Base-by-base conservation (phyloP, 2,329 filamentous ascomycete species). In the Elsinoe australis region DNA sequence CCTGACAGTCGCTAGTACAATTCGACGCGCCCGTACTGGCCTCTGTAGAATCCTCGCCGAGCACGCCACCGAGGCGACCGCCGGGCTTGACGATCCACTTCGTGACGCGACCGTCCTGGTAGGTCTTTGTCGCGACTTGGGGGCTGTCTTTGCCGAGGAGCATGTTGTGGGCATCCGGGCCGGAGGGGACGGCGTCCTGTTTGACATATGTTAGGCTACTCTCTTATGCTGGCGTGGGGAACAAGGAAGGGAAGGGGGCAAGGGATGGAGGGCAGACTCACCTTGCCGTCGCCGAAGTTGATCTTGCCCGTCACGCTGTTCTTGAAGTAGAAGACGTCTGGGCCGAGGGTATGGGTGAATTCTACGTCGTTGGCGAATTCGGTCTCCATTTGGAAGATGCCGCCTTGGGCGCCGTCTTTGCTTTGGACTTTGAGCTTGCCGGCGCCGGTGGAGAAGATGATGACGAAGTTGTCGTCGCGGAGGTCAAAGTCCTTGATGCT, bases 381-480 rank as follows among this genome's bases (percentile, higher is more conserved):
- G 39, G 39, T 29, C 15, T 44, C 39, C 39, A 44, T 44, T 26
- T 44, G 39, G 39, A 44, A 44, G 39, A 44, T 44, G 14, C 39
- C 39, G 24, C 39, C 39, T 26, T 44, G 39, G 14, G 39, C 21
- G 12, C 21, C 39, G 28, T 44, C 39, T 17, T 44, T 44, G 39
- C 26, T 32, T 32, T 44, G 39, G 14, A 44, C 14, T n/a, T 44
- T 44, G 24, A 44, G 28, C 14, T 44, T 44, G 26, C 39, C 39
- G 2, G 8, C 24, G 15, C 24, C 24, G 5, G 39, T 44, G 17
- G 39, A 44, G 39, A 44, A 44, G 39, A 44, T 44, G 39, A 44
- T 44, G 39, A 29, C 28, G 26, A 44, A 44, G 17, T 28, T 24
- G 39, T 44, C 39, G 39, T 44, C 39, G n/a, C 17, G 26, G 3